Conservation (phyloP, 202 grass and related monocot species). For the Digitaria exilis region DNA sequence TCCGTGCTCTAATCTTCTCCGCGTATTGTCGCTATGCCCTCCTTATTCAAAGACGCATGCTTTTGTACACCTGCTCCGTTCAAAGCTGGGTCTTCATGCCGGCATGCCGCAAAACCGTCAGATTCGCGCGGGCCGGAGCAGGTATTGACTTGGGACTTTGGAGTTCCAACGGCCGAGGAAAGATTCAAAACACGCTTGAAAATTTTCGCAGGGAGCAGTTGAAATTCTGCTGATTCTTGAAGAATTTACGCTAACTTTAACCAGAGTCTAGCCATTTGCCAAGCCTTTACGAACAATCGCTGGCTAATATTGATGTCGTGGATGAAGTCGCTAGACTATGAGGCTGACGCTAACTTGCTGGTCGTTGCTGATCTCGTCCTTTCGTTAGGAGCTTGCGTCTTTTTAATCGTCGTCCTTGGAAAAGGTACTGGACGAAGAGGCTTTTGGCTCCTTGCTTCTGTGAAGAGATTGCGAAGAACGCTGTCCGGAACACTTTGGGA, state of each 20-base stretch:
- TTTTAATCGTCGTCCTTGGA: not conserved
- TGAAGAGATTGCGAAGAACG: not conserved
- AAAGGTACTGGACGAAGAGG: not conserved
- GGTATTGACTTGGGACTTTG: not conserved
- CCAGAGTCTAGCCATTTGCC: not conserved
- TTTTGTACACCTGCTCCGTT: not conserved
- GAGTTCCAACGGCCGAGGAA: not conserved
- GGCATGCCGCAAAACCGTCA: not conserved
- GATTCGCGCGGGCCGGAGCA: not conserved
- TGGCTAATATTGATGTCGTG: not conserved
- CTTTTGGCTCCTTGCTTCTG: not conserved
- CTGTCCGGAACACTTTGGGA: not conserved
- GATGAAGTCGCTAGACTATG: not conserved
- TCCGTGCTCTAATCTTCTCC: not conserved
- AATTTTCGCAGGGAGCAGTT: not conserved
- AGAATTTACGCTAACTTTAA: not conserved
- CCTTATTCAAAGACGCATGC: not conserved
- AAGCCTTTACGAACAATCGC: not conserved
- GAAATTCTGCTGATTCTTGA: not conserved
- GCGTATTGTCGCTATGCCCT: not conserved
- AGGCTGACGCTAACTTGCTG: not conserved
- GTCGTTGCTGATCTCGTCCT: not conserved
- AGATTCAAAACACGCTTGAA: not conserved
- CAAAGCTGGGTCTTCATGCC: too few species aligned
- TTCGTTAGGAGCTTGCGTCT: too few species aligned